Evolutionary conservation across 768 basidiomycete species (phyloP).

Genomic region (Ramaria rubella): DNA sequence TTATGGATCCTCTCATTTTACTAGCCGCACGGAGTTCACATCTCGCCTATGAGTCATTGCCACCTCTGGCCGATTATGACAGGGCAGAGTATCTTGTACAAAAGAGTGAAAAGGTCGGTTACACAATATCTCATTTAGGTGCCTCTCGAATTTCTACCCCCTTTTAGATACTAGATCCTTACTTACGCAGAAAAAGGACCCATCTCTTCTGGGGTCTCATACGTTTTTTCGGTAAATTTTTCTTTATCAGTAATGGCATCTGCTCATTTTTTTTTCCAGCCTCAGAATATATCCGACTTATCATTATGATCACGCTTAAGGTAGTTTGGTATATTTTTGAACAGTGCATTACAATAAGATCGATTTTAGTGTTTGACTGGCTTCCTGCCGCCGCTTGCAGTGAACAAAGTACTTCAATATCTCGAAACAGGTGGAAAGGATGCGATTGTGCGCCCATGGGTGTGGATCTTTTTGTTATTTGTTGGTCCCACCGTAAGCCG

Average conservation of each 20-base stretch:
- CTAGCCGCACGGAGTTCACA: constrained; percentile 38
- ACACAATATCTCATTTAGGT: constrained; percentile 25
- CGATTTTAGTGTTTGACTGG: neutral
- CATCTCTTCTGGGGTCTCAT: constrained; percentile 45
- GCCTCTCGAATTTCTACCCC: constrained; percentile 25
- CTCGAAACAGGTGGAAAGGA: constrained; percentile 32
- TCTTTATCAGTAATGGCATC: neutral
- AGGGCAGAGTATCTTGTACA: neutral
- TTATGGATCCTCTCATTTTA: constrained; percentile 46
- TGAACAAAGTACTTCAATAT: constrained; percentile 36
- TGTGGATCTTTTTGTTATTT: constrained; percentile 37
- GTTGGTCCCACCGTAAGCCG: constrained; percentile 28
- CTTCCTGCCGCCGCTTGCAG: constrained; percentile 23
- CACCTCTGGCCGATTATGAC: constrained; percentile 38
- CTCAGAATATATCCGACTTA: constrained; percentile 2
- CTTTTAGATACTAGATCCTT: constrained; percentile 25
- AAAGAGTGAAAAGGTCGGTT: neutral
- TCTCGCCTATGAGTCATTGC: constrained; percentile 36
- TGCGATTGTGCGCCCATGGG: constrained; percentile 38
- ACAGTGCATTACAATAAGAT: neutral
- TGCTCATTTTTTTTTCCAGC: neutral
- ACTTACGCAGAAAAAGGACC: constrained; percentile 31
- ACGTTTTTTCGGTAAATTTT: constrained; percentile 20
- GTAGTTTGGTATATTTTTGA: neutral
- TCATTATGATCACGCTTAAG: neutral